phyloP scores from a whole-genome alignment of 495 filamentous ascomycete genomes.

The Pyronema domesticum region DNA sequence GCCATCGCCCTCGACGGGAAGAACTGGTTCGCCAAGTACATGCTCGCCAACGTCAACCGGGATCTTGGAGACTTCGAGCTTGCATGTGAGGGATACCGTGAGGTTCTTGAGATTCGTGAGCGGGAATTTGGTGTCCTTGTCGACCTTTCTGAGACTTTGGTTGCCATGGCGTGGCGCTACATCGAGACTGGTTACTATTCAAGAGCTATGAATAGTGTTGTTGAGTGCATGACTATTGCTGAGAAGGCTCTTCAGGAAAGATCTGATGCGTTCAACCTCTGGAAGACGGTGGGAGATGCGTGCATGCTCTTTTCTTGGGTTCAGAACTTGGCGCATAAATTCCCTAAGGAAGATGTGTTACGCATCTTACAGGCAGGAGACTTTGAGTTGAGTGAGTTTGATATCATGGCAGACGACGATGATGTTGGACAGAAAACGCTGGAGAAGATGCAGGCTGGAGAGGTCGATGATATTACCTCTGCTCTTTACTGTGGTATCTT shows the following conservation, averaged over 20 bases:
- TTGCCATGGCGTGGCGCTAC: constrained; percentile 60
- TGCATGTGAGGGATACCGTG: constrained; percentile 55
- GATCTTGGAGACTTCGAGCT: constrained; percentile 79
- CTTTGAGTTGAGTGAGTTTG: constrained; percentile 36
- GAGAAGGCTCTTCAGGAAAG: constrained; percentile 32
- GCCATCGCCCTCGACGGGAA: constrained; percentile 42
- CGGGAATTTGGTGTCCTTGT: constrained; percentile 73
- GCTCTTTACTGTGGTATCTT: constrained; percentile 55
- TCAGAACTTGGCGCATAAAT: constrained; percentile 39
- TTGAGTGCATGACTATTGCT: constrained; percentile 39
- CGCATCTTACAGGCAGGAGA: constrained; percentile 35
- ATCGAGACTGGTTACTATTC: constrained; percentile 72
- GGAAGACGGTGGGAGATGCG: constrained; percentile 85
- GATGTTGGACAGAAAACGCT: constrained; percentile 39
- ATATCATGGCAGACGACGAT: constrained; percentile 52
- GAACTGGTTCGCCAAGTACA: constrained; percentile 87
- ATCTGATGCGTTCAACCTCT: constrained; percentile 71
- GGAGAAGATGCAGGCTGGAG: constrained; percentile 28
- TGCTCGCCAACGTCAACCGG: constrained; percentile 87
- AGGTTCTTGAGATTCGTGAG: constrained; percentile 45
- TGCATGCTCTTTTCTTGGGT: constrained; percentile 66
- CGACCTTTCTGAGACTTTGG: constrained; percentile 66
- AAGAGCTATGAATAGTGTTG: constrained; percentile 49
- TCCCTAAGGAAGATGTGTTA: constrained; percentile 39
- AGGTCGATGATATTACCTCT: constrained; percentile 31